These are phyloP conservation scores for Acrodontium crateriforme DNA, from an alignment of 2,329 filamentous ascomycete genomes.

Conservation along the genomic window DNA sequence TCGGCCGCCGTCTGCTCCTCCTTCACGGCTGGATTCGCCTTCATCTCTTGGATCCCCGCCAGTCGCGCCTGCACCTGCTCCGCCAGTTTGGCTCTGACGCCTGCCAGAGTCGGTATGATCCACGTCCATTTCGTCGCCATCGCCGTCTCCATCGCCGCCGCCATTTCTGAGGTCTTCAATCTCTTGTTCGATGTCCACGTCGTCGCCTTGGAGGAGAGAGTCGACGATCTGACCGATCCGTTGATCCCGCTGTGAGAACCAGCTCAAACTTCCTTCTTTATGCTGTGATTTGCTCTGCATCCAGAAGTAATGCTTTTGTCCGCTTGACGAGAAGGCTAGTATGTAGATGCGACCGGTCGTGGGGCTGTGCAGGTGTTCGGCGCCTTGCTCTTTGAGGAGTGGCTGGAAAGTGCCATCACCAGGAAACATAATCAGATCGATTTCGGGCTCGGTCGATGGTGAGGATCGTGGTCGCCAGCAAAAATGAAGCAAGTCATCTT, in stretches of 20 bases:
- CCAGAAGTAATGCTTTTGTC: conserved; percentile 89
- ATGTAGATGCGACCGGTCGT: conserved; percentile 82
- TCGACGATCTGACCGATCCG: conserved; percentile 84
- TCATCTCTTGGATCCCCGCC: conserved; percentile 87
- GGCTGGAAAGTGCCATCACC: conserved; percentile 76
- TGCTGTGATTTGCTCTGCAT: conserved; percentile 81
- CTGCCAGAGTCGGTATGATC: conserved; percentile 48
- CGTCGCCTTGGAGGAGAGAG: conserved; percentile 71
- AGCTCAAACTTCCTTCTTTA: conserved; percentile 53
- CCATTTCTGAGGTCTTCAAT: conserved; percentile 46
- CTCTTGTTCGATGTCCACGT: conserved; percentile 64
- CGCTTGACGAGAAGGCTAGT: conserved; percentile 86
- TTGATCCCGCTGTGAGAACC: conserved; percentile 72
- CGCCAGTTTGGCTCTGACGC: conserved; percentile 42
- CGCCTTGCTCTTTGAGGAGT: conserved; percentile 25
- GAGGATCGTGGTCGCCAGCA: conserved; percentile 81
- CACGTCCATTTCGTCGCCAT: conserved; percentile 48
- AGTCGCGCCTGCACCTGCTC: conserved; percentile 73
- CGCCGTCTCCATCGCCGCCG: conserved; percentile 41
- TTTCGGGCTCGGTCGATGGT: conserved; percentile 56
- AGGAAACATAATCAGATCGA: conserved; percentile 90
- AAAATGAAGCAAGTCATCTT: conserved; percentile 93
- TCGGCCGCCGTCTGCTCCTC: conserved; percentile 92
- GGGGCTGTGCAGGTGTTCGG: conserved; percentile 46
- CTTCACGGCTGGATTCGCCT: conserved; percentile 75